A percentile compares a stretch with the other conserved stretches of the same genome.
phyloP scores from a whole-genome alignment of 2,329 filamentous ascomycete species.

The Xylariaceae sp. region DNA sequence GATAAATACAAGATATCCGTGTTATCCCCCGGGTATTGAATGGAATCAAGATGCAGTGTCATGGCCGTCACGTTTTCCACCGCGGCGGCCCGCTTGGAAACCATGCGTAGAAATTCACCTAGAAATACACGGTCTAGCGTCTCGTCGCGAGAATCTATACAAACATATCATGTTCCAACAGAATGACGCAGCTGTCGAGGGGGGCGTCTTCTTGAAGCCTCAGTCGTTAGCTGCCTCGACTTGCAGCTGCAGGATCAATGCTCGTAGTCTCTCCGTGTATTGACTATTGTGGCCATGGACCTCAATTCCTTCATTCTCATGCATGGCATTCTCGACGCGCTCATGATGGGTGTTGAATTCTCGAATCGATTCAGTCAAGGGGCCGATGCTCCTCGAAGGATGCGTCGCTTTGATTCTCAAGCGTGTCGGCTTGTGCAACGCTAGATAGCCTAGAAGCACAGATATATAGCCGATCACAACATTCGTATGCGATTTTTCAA shows the following conservation, averaged over 20 bases:
- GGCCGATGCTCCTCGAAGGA: constrained; percentile 42
- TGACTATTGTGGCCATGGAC: constrained; percentile 29
- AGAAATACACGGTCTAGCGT: constrained; percentile 4
- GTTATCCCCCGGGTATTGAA: too few relatives aligned
- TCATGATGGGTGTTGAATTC: constrained; percentile 54
- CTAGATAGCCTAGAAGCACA: constrained; percentile 79
- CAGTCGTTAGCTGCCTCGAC: constrained; percentile 26
- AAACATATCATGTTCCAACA: constrained; percentile 15
- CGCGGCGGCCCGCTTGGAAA: too few relatives aligned
- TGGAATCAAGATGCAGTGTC: too few relatives aligned
- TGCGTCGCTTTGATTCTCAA: constrained; percentile 42
- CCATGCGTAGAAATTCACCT: too few relatives aligned
- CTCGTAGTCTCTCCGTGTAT: constrained; percentile 39
- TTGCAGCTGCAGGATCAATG: constrained; percentile 39
- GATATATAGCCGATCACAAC: constrained; percentile 85
- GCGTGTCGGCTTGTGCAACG: constrained; percentile 50
- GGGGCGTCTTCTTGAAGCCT: neutral
- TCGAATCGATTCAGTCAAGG: constrained; percentile 50
- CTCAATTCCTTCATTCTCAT: constrained; percentile 36
- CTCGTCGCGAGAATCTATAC: constrained; percentile 17
- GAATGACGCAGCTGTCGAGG: neutral
- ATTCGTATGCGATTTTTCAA: constrained; percentile 73
- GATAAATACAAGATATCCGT: too few relatives aligned
- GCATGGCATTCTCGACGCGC: constrained; percentile 41
- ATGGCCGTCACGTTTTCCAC: too few relatives aligned